Conservation (phyloP, 495 filamentous ascomycete genomes). For the Penicillium crystallinum region DNA sequence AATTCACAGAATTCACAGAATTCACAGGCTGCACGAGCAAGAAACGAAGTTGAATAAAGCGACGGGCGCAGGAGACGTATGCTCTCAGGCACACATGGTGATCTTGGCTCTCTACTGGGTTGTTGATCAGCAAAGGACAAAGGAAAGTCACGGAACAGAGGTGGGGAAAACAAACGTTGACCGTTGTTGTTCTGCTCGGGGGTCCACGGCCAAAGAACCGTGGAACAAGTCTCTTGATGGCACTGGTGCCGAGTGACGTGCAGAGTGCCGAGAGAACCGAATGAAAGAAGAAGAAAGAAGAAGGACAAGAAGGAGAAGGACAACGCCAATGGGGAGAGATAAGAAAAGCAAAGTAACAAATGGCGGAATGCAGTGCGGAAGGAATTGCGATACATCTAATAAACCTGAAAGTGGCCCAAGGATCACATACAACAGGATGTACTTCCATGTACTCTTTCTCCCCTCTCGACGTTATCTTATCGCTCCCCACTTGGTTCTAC, state of each 20-base stretch:
- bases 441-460: background rate
- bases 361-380: constrained; percentile 5
- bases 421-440: constrained; percentile 2
- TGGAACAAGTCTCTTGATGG: constrained; percentile 19
- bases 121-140: background rate
- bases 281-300: constrained; percentile 6
- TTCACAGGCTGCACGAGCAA: background rate
- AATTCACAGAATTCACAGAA: too few relatives aligned
- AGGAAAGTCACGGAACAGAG: background rate
- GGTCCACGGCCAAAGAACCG: constrained; percentile 19
- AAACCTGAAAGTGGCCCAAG: background rate
- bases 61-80: background rate
- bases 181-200: constrained; percentile 14
- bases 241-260: constrained; percentile 12
- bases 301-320: background rate
- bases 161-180: constrained; percentile 6
- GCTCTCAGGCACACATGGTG: constrained; percentile 11
- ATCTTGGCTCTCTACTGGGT: background rate
- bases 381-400: constrained; percentile 15
- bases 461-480: constrained; percentile 6
- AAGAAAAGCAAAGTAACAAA: constrained; percentile 9
- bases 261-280: constrained; percentile 6
- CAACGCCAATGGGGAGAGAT: background rate
- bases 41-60: background rate
- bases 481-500: background rate